Conservation (phyloP, 495 filamentous ascomycete species). For the Xylaria venustula region DNA sequence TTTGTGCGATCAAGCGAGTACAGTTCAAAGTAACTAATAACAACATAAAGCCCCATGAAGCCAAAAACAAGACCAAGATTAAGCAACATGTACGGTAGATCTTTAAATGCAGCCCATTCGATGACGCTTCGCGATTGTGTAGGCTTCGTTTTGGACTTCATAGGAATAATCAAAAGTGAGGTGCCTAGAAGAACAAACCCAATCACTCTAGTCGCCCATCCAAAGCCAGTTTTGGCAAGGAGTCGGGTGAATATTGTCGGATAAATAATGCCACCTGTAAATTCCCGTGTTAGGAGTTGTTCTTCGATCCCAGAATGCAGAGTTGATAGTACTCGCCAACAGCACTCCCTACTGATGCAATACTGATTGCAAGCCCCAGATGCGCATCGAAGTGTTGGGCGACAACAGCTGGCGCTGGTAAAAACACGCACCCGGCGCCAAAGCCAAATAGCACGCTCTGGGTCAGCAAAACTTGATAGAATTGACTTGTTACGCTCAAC, state of each 20-base stretch:
- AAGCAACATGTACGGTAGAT: constrained; percentile 32
- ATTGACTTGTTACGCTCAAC: constrained; percentile 10
- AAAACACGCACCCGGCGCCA: constrained; percentile 62
- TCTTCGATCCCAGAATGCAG: neutral
- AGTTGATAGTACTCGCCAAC: constrained; percentile 38
- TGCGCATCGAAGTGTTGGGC: constrained; percentile 65
- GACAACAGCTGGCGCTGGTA: constrained; percentile 57
- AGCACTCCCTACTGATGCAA: constrained; percentile 63
- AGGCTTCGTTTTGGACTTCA: constrained; percentile 35
- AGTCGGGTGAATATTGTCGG: constrained; percentile 34
- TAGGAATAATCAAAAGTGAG: constrained; percentile 32
- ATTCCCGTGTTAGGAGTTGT: neutral
- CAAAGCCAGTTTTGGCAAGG: constrained; percentile 30
- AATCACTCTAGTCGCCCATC: constrained; percentile 39
- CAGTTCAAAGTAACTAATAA: constrained; percentile 64
- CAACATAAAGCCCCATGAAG: constrained; percentile 69
- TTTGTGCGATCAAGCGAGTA: constrained; percentile 41
- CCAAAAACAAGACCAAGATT: constrained; percentile 22
- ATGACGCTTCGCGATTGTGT: constrained; percentile 23
- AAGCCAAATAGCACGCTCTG: constrained; percentile 56
- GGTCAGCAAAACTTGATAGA: constrained; percentile 54
- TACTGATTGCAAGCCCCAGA: constrained; percentile 64
- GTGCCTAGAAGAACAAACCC: constrained; percentile 33
- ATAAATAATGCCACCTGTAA: constrained; percentile 23
- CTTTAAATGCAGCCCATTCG: constrained; percentile 29